Evolutionary conservation across 352 stramenopile species (phyloP), one percentile per base, ranked within the genome.

Genomic region (Phytophthora cactorum): DNA sequence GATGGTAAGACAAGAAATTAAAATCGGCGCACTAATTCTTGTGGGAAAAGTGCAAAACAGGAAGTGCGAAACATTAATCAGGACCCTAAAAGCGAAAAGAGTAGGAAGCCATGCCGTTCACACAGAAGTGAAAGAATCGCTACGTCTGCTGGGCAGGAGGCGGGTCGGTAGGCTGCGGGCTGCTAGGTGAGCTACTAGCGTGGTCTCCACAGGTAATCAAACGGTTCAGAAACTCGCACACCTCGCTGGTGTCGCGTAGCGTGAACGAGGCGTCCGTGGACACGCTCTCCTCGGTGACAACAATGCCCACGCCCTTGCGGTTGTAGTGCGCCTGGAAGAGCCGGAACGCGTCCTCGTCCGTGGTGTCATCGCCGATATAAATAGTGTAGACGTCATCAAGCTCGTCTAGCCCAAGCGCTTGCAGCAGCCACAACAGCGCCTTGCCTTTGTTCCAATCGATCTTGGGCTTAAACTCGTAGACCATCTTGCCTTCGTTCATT

Each of bases 391-490:
- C 83, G 10, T 93, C 76, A 31, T 93, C 82, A 32, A 78, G 64
- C 52, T 90, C 66, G 59, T 93, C 86, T 27, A 95, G 66, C 1
- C 78, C 83, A 9, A 96, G 76, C 32, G 82, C 76, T 50, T 95
- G 67, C 58, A 97, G 69, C 43, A 97, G 73, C 91, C 90, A 97
- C 31, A 95, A 57, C 32, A 97, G 78, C 51, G 88, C 89, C 66
- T 96, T 96, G 63, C 91, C 91, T 71, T 97, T 97, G 83, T 97
- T 91, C 91, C 91, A 97, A 53, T 95, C 83, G 27, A 97, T 93
- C 70, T 96, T 94, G 7, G 91, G 91, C 66, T 95, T 96, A 68
- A 91, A 94, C 61, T 97, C 91, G 65, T 85, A 96, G 12, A 97
- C 91, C 89, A 95, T 93, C 68, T 97, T 96, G 53, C 89, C 89